Base-by-base conservation (phyloP, 208 protist genomes). In the Novymonas esmeraldas region DNA sequence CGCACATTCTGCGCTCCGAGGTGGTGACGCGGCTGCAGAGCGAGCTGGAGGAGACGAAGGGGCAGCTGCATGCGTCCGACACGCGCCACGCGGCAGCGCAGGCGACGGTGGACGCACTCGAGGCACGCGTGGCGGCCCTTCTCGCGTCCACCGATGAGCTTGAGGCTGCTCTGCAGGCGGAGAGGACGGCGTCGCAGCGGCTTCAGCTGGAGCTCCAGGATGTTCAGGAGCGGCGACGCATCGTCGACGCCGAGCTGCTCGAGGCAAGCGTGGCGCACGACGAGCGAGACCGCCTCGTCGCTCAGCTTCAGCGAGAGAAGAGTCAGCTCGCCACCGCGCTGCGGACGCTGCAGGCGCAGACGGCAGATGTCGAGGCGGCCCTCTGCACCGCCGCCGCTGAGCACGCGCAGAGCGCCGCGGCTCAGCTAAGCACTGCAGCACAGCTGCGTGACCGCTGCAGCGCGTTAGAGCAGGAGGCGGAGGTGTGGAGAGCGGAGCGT, bases 281-380 rank as follows among this genome's bases (percentile, higher is more conserved):
- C 34, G 24, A 54, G 45, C 48, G 41, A n/a, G 44, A 66, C 3
- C 36, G 31, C 11, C 54, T 68, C 7, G 54, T 70, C 16, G 72
- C 50, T n/a, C 49, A 54, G 58, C 65, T 73, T 13, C 72, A 73
- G 58, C 49, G 58, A 18, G 72, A 78, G 54, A 73, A 61, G 63
- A 34, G 52, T 39, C 29, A 70, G 36, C 67, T 79, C 18, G 11
- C 55, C 9, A 38, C 34, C 26, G 72, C 72, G 16, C 41, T 70
- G 44, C 69, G 60, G 38, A 45, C 51, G 1, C 14, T 74, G 38
- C 69, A 74, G 22, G 51, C 44, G 6, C 24, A 68, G 26, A 66
- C 69, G 20, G 50, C 20, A 16, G 60, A 51, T 46, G 67, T 72
- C 34, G 58, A 78, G 52, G 42, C 6, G 10, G 57, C 56, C 1